phyloP scores from a whole-genome alignment of 306 rosid genomes.

The Abrus precatorius region DNA sequence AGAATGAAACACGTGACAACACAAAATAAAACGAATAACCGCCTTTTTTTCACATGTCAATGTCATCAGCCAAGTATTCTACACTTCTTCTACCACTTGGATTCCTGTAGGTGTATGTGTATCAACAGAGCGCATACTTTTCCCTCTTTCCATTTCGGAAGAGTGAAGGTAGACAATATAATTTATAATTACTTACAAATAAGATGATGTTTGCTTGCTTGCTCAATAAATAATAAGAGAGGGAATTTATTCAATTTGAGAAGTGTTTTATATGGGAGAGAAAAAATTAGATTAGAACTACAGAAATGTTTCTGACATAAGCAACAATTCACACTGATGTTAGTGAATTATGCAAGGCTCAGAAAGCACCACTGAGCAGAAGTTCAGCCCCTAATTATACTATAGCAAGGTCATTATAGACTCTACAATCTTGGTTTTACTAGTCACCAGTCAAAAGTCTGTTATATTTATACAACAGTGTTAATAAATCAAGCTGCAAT shows the following conservation, averaged over 20 bases:
- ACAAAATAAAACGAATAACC: too few species aligned
- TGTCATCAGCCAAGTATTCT: too few species aligned
- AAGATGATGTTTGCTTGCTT: conserved; percentile 1
- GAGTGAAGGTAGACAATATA: too few species aligned
- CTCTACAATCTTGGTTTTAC: conserved; percentile 60
- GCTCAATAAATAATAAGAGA: conserved; percentile 12
- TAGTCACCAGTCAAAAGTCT: background rate
- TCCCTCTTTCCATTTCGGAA: too few species aligned
- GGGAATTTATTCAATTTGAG: conserved; percentile 4
- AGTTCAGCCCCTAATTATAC: conserved; percentile 63
- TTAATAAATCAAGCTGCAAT: too few species aligned
- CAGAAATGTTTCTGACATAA: conserved; percentile 21
- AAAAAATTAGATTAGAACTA: conserved; percentile 1
- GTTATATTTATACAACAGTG: too few species aligned
- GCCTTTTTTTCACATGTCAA: too few species aligned
- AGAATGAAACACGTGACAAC: too few species aligned
- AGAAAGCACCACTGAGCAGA: conserved; percentile 73
- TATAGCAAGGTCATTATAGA: conserved; percentile 50
- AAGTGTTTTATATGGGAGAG: conserved; percentile 9
- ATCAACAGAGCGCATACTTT: too few species aligned
- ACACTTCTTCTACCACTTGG: too few species aligned
- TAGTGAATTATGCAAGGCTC: conserved; percentile 67
- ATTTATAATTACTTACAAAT: conserved; percentile 25
- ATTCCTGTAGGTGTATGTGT: too few species aligned
- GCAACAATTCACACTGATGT: conserved; percentile 29